These are phyloP conservation scores for Gorgonomyces haynaldii DNA, from an alignment of 192 early-diverging fungal species.

Conservation along the genomic window DNA sequence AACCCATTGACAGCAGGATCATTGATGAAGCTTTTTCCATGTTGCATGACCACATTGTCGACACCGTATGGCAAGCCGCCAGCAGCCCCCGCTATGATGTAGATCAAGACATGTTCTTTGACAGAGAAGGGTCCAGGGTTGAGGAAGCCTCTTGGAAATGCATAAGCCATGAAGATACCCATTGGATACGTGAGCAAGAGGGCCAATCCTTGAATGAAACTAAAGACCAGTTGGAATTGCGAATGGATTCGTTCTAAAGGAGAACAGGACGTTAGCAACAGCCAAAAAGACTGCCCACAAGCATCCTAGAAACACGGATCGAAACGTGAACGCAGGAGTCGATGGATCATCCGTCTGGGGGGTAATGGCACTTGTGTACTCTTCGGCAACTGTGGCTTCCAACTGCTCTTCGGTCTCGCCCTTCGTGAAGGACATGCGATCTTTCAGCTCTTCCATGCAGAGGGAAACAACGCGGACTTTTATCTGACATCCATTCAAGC, in stretches of 20 bases:
- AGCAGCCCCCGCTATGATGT: slow-evolving; percentile 41
- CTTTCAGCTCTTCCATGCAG: too few species aligned
- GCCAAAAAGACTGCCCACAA: slow-evolving; percentile 10
- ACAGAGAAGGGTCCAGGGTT: slow-evolving; percentile 37
- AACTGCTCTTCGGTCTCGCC: too few species aligned
- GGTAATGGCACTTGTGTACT: too few species aligned
- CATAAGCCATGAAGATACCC: slow-evolving; percentile 50
- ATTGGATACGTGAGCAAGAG: slow-evolving; percentile 66
- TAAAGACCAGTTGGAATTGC: slow-evolving; percentile 55
- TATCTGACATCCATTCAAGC: too few species aligned
- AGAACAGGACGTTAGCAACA: not conserved
- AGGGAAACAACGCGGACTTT: too few species aligned
- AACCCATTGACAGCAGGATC: slow-evolving; percentile 14
- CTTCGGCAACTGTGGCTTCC: too few species aligned
- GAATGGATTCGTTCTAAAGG: slow-evolving; percentile 74
- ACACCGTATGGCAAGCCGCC: slow-evolving; percentile 50
- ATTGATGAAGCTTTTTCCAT: slow-evolving; percentile 7
- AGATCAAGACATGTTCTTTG: slow-evolving; percentile 38
- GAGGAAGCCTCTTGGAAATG: slow-evolving; percentile 40
- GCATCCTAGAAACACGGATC: slow-evolving; percentile 14
- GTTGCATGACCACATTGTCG: slow-evolving; percentile 24
- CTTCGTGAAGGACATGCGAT: too few species aligned
- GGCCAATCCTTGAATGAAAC: too few species aligned
- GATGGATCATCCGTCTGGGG: slow-evolving; percentile 18
- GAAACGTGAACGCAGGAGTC: slow-evolving; percentile 18